phyloP scores from a whole-genome alignment of 352 stramenopile species.

The Phytophthora idaei region DNA sequence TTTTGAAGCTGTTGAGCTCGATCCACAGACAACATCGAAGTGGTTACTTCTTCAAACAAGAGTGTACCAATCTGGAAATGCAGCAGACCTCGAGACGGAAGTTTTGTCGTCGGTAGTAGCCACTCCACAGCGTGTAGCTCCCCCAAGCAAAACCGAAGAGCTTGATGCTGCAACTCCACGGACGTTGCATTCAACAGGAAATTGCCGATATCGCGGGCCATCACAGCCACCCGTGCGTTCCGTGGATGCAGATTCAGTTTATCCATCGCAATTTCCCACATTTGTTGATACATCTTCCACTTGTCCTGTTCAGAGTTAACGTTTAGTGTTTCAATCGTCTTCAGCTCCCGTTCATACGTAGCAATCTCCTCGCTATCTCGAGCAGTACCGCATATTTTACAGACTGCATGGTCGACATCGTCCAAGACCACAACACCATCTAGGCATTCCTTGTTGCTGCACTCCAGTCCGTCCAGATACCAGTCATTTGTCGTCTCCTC shows the following conservation, averaged over 20 bases:
- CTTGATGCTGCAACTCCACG: constrained; percentile 8
- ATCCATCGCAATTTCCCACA: constrained; percentile 26
- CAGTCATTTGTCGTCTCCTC: constrained; percentile 34
- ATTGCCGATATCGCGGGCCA: constrained; percentile 47
- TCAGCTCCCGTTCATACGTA: constrained; percentile 22
- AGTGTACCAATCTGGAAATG: constrained; percentile 57
- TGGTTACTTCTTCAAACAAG: constrained; percentile 22
- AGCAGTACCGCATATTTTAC: constrained; percentile 29
- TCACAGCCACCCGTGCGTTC: constrained; percentile 35
- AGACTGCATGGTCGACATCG: constrained; percentile 5
- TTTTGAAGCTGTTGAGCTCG: constrained; percentile 18
- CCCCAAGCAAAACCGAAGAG: constrained; percentile 31
- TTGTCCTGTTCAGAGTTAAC: constrained; percentile 16
- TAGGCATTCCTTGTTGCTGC: constrained; percentile 22
- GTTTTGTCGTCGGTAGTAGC: constrained; percentile 41
- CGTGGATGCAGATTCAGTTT: constrained; percentile 38
- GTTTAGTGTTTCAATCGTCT: constrained; percentile 9
- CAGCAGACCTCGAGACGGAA: constrained; percentile 50
- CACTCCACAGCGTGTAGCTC: constrained; percentile 49
- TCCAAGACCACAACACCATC: constrained; percentile 25
- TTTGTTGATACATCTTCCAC: constrained; percentile 38
- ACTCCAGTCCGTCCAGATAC: constrained; percentile 50
- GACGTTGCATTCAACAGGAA: constrained; percentile 36
- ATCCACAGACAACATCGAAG: constrained; percentile 1
- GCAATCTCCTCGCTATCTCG: constrained; percentile 10